Evolutionary conservation across 495 filamentous ascomycete genomes (phyloP), one percentile per base, ranked within the genome.

Genomic region (Lentithecium fluviatile): DNA sequence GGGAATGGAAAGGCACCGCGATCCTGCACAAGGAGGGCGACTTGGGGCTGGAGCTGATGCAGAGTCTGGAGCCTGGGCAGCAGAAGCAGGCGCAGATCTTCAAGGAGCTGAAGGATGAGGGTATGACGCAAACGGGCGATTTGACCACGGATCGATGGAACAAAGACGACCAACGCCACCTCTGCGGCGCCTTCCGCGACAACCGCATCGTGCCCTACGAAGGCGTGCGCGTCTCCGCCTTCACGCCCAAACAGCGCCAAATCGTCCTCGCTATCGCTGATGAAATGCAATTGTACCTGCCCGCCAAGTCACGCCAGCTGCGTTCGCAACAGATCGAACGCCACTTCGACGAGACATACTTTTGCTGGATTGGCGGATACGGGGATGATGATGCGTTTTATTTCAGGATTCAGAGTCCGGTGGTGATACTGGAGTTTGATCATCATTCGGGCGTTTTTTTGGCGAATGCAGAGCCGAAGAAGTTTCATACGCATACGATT

Each of bases 381-480:
- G 83, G 78, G 6, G 79, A 88, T 46, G 75, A 80, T 1, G 85
- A 89, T 68, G 77, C 88, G 6, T 91, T 88, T 66, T 91, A 92
- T 67, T 92, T 84, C 65, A 79, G 88, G 3, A 79, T 92, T 17
- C 87, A 90, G 73, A 88, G 81, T 63, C 87, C 87, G 0, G 85
- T 90, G 0, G 74, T 88, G 13, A 72, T 90, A 34, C 74, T 85
- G 47, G 88, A 91, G 78, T 87, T 92, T 70, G 88, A 92, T 68
- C 86, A 88, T 67, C 88, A 92, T 68, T 88, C 84, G 10, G 88
- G 88, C 3, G 88, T 90, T 10, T 91, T 89, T 63, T 73, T 91
- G 71, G 83, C 80, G 0, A 91, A 90, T 64, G 77, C 79, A 62
- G 78, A 84, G 70, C 88, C 88, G 13, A 83, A 83, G 60, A 88